phyloP scores from a whole-genome alignment of 257 asterid species.

The Gentiana macrophylla region DNA sequence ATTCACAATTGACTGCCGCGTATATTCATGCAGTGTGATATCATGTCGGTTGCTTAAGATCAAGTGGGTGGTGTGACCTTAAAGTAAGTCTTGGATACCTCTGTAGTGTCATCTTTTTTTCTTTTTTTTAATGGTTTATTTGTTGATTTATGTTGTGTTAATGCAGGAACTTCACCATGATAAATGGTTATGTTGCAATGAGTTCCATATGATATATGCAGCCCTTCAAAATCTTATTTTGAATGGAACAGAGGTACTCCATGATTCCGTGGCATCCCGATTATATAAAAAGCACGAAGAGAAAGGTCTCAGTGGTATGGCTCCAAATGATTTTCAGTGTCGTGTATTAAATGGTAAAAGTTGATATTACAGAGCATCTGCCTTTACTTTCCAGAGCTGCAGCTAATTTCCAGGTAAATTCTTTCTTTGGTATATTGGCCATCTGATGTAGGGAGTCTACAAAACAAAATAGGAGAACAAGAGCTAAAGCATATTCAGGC shows the following conservation, averaged over 20 bases:
- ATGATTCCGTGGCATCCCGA: slow-evolving; percentile 44
- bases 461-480: too few relatives aligned
- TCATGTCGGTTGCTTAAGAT: slow-evolving; percentile 96
- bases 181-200: slow-evolving; percentile 93
- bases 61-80: slow-evolving; percentile 68
- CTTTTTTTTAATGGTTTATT: slow-evolving; percentile 4
- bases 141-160: slow-evolving; percentile 11
- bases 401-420: slow-evolving; percentile 82
- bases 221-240: slow-evolving; percentile 45
- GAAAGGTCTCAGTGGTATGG: slow-evolving; percentile 31
- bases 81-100: slow-evolving; percentile 38
- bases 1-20: slow-evolving; percentile 7
- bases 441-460: too few relatives aligned
- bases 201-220: slow-evolving; percentile 56
- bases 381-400: slow-evolving; percentile 86
- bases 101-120: too few relatives aligned
- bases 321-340: slow-evolving; percentile 56
- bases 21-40: slow-evolving; percentile 64
- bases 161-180: slow-evolving; percentile 86
- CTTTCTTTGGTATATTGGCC: slow-evolving; percentile 3
- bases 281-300: slow-evolving; percentile 40
- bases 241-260: slow-evolving; percentile 56
- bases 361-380: slow-evolving; percentile 61
- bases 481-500: too few relatives aligned
- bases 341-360: slow-evolving; percentile 80